Percentiles rank a stretch among this genome's conserved stretches.
Evolutionary conservation across 192 early-diverging fungal species (phyloP).

Genomic region (Backusella tarrabulga): DNA sequence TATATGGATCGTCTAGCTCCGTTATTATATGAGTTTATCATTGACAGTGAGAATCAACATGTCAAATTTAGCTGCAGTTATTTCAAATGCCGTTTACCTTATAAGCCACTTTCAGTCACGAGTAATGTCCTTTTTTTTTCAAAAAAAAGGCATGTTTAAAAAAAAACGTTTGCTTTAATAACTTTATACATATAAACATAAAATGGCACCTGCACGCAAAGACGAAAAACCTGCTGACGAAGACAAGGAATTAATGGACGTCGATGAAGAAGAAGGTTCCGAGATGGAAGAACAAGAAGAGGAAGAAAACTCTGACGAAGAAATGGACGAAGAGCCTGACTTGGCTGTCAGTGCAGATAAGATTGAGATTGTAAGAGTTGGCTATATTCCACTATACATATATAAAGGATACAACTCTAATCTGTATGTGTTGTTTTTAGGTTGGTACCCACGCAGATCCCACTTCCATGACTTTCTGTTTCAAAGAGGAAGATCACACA

Average conservation of each 20-base stretch:
- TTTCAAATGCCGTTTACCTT: neutral
- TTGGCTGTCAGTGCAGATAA: conserved; percentile 38
- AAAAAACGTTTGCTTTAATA: neutral
- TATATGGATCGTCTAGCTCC: neutral
- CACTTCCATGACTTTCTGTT: conserved; percentile 80
- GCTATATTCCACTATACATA: no score
- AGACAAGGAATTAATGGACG: neutral
- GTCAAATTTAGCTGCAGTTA: neutral
- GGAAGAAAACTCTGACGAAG: conserved; percentile 21
- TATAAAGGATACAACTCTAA: neutral
- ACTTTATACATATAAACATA: neutral
- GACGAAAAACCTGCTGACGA: neutral
- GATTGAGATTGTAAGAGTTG: conserved; percentile 45
- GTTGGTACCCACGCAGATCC: conserved; percentile 63
- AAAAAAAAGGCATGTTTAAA: neutral
- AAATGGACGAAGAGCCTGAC: conserved; percentile 40
- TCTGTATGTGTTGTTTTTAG: neutral
- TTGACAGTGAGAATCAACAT: neutral
- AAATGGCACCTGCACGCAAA: conserved; percentile 17
- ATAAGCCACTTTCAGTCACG: conserved; percentile 2
- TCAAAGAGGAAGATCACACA: conserved; percentile 96
- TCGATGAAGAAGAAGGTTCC: neutral
- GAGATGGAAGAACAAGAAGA: conserved; percentile 15
- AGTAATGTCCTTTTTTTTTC: conserved; percentile 2
- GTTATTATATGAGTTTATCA: no score